These are phyloP conservation scores for Metroxylon sagu DNA, from an alignment of 176 grass and related monocot genomes.

Conservation along the genomic window DNA sequence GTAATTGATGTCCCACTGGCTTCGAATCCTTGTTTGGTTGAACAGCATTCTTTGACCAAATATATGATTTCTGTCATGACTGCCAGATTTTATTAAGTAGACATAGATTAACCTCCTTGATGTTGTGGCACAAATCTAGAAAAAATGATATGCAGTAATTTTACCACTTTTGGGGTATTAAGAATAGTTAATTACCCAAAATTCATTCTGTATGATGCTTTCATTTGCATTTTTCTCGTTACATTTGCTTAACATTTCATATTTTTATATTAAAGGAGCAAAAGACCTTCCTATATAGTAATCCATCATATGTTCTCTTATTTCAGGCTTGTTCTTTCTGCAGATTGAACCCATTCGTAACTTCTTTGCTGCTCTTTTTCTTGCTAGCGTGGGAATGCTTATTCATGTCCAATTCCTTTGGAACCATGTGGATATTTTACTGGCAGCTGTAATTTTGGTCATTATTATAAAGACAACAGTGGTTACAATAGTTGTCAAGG, in stretches of 20 bases:
- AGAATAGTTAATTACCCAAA: too few relatives aligned
- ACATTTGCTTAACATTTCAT: background rate
- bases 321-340: conserved; percentile 94
- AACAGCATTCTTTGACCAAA: too few relatives aligned
- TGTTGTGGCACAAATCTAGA: too few relatives aligned
- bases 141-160: too few relatives aligned
- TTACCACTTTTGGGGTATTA: too few relatives aligned
- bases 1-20: too few relatives aligned
- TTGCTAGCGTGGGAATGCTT: conserved; percentile 99
- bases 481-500: conserved; percentile 79
- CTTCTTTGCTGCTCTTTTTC: conserved; percentile 95
- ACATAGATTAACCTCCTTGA: too few relatives aligned
- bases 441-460: conserved; percentile 95
- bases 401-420: conserved; percentile 99
- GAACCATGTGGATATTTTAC: conserved; percentile 99
- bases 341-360: conserved; percentile 99
- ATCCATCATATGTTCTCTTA: conserved; percentile 70
- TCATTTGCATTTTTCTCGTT: conserved; percentile 17
- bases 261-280: conserved; percentile 7
- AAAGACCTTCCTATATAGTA: conserved; percentile 36
- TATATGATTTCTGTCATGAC: too few relatives aligned
- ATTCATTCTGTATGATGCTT: background rate
- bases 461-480: conserved; percentile 87
- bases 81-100: too few relatives aligned
- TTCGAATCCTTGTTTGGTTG: too few relatives aligned